Evolutionary conservation across 2,329 filamentous ascomycete genomes (phyloP).

Genomic region (Curvularia sp.): DNA sequence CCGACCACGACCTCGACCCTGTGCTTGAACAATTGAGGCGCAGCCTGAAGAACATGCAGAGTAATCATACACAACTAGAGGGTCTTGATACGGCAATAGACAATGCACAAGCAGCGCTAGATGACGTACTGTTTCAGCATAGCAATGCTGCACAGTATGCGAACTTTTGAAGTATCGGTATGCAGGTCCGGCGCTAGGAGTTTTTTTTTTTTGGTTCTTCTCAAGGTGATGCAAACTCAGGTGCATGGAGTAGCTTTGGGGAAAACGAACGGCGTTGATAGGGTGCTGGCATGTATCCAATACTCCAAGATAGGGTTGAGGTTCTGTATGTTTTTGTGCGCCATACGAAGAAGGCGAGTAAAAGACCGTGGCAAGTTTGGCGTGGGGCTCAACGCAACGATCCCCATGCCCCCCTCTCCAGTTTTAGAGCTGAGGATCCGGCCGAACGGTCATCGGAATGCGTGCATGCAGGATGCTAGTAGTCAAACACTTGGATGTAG

Average conservation of each 20-base stretch:
- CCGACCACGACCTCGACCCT: slow-evolving; percentile 43
- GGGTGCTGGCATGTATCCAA: slow-evolving; percentile 32
- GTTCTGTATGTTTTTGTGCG: neutral
- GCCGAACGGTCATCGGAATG: slow-evolving; percentile 40
- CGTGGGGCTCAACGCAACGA: slow-evolving; percentile 13
- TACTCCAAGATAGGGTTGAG: slow-evolving; percentile 21
- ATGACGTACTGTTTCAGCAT: slow-evolving; percentile 47
- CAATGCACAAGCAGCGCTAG: slow-evolving; percentile 43
- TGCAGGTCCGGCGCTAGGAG: slow-evolving; percentile 31
- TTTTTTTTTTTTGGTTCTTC: slow-evolving; percentile 26
- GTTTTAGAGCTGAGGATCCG: slow-evolving; percentile 39
- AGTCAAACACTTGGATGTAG: slow-evolving; percentile 28
- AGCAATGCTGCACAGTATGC: slow-evolving; percentile 43
- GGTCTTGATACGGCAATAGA: slow-evolving; percentile 44
- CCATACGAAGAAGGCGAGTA: slow-evolving; percentile 3
- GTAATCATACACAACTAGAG: slow-evolving; percentile 48
- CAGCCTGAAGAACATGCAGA: slow-evolving; percentile 51
- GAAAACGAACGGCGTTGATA: slow-evolving; percentile 26
- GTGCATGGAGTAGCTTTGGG: slow-evolving; percentile 22
- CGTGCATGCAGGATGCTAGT: slow-evolving; percentile 38
- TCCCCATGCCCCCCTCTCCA: slow-evolving; percentile 19
- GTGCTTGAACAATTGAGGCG: slow-evolving; percentile 49
- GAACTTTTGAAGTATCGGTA: slow-evolving; percentile 41
- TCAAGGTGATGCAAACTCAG: slow-evolving; percentile 29
- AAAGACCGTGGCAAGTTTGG: slow-evolving; percentile 7